Evolutionary conservation across 352 stramenopile species (phyloP), one percentile per base, ranked within the genome.

Genomic region (Globisporangium irregulare): DNA sequence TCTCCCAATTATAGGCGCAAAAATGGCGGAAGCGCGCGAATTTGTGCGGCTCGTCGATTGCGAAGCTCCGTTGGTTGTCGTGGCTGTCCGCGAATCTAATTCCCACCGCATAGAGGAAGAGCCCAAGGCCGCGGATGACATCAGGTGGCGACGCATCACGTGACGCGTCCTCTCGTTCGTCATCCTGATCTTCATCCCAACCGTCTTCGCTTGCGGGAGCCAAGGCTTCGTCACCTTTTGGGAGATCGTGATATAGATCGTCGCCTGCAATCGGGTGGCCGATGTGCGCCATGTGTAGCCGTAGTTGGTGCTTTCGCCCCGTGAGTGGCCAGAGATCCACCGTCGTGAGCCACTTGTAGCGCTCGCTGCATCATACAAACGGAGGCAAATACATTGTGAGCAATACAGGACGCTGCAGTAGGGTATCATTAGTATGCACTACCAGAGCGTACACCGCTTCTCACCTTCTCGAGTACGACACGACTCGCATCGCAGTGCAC

Each of bases 281-380:
- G 15, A 86, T 63, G 32, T 54, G 67, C 15, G 82, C 80, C 69
- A 81, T 81, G 68, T 92, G 86, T 25, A 87, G 56, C n/a, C 83
- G 77, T 54, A 93, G 74, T 63, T 93, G 86, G 57, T 93, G 86
- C 70, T 83, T 87, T 36, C 84, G 72, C 1, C 86, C 86, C 15
- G 83, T 93, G 7, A 89, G 69, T 20, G 81, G 81, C 83, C 83
- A 91, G 55, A 91, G 59, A 46, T 91, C 80, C 20, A 89, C 79
- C 2, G 82, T 91, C 43, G 79, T 84, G 54, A 91, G 73, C 77
- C 77, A 88, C 18, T 66, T 73, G 67, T 89, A 91, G 25, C 80
- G 73, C 12, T 74, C 77, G 66, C 80, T 81, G 29, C 15, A 54
- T 12, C 14, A 10, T 27, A 29, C 20, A 18, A 12, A 50, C 3